These are phyloP conservation scores for Umbellularia californica DNA, from an alignment of 164 flowering plant genomes.

Conservation along the genomic window DNA sequence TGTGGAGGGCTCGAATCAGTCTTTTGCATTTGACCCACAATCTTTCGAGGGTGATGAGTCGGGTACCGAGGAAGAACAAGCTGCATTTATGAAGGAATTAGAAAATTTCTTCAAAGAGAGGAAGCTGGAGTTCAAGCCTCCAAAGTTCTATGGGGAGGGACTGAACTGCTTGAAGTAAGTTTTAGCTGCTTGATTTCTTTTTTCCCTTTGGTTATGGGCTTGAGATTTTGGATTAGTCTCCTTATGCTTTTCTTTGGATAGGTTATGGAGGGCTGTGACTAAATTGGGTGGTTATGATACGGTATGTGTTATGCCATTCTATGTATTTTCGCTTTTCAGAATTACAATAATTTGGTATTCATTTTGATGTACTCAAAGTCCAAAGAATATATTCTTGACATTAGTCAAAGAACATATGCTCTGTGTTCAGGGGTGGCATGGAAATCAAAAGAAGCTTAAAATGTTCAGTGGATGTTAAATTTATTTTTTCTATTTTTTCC, in stretches of 20 bases:
- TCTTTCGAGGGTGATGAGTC: slow-evolving; percentile 53
- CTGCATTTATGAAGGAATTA: slow-evolving; percentile 67
- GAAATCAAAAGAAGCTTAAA: too few species aligned
- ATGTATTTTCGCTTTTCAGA: too few species aligned
- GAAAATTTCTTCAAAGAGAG: slow-evolving; percentile 66
- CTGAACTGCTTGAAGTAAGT: slow-evolving; percentile 86
- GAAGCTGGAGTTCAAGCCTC: slow-evolving; percentile 82
- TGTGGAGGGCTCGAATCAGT: slow-evolving; percentile 4
- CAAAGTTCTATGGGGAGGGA: slow-evolving; percentile 84
- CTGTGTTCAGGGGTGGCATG: too few species aligned
- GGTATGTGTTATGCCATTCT: slow-evolving; percentile 36
- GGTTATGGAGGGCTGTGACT: slow-evolving; percentile 89
- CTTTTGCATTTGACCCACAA: slow-evolving; percentile 17
- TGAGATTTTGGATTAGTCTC: not conserved
- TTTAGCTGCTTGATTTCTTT: not conserved
- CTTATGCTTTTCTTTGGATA: slow-evolving; percentile 13
- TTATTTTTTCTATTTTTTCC: too few species aligned
- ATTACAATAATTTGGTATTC: too few species aligned
- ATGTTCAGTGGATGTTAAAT: too few species aligned
- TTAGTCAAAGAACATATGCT: too few species aligned
- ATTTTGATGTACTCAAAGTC: too few species aligned
- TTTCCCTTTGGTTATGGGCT: not conserved
- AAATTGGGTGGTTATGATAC: slow-evolving; percentile 91
- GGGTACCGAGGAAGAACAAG: slow-evolving; percentile 80
- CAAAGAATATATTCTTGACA: too few species aligned